Percentiles rank a stretch among this genome's conserved stretches.
Conservation (phyloP, 2,329 filamentous ascomycete genomes). For the Phoma sp. region DNA sequence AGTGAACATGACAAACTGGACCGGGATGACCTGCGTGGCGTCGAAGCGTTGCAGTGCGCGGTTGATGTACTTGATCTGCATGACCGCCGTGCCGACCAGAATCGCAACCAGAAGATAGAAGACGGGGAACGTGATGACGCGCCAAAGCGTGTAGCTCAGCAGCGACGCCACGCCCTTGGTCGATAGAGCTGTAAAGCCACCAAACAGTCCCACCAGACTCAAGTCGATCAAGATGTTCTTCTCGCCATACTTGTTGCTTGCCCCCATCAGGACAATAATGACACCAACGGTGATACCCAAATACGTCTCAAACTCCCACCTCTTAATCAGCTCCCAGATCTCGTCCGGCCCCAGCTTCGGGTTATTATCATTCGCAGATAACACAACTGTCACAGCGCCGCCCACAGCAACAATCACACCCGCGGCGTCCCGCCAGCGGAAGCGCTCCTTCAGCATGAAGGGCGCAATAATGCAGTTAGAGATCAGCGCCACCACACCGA, state of each 20-base stretch:
- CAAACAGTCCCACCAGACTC: conserved; percentile 90
- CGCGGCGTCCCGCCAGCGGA: conserved; percentile 82
- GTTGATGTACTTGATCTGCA: conserved; percentile 98
- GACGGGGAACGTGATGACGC: conserved; percentile 87
- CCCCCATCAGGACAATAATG: conserved; percentile 79
- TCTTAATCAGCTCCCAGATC: conserved; percentile 87
- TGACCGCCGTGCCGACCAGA: conserved; percentile 81
- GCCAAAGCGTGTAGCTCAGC: conserved; percentile 87
- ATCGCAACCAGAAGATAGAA: conserved; percentile 85
- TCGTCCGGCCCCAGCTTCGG: conserved; percentile 89
- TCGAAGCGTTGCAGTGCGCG: conserved; percentile 89
- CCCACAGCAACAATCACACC: conserved; percentile 86
- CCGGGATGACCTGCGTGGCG: conserved; percentile 96
- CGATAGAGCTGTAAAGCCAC: conserved; percentile 93
- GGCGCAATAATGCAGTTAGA: conserved; percentile 98
- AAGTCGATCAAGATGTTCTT: conserved; percentile 90
- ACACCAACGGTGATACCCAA: conserved; percentile 75
- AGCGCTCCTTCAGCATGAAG: conserved; percentile 88
- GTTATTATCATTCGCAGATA: conserved; percentile 88
- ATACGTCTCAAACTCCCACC: conserved; percentile 90
- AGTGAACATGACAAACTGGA: conserved; percentile 96
- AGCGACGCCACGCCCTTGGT: conserved; percentile 97
- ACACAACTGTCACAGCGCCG: conserved; percentile 88
- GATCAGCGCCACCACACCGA: conserved; percentile 94
- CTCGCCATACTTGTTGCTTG: conserved; percentile 82